Percentiles rank a stretch among this genome's conserved stretches.
Conservation (phyloP, 345 rosid species). For the Populus euphratica region DNA sequence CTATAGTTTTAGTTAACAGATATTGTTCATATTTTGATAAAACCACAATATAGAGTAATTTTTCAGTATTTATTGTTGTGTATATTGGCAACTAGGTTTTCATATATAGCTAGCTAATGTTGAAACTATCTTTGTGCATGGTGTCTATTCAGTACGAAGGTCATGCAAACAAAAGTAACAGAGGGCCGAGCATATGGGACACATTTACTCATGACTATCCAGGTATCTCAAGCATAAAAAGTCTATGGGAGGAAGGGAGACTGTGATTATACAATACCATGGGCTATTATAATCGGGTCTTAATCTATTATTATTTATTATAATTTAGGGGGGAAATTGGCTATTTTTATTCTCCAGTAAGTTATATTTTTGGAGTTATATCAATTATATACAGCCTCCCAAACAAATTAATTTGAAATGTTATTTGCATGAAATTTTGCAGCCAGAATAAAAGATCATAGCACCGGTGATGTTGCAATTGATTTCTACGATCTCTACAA, state of each 20-base stretch:
- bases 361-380: too few species aligned
- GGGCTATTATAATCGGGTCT: not conserved
- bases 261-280: not conserved
- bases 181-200: constrained; percentile 13
- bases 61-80: too few species aligned
- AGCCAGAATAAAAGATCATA: constrained; percentile 35
- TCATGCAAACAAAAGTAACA: constrained; percentile 29
- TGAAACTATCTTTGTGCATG: not conserved
- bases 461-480: constrained; percentile 41
- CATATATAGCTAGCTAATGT: not conserved
- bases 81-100: not conserved
- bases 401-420: too few species aligned
- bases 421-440: constrained; percentile 9
- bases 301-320: too few species aligned
- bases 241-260: not conserved
- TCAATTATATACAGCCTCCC: too few species aligned
- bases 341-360: too few species aligned
- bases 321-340: too few species aligned
- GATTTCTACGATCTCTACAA: constrained; percentile 48
- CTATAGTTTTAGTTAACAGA: too few species aligned
- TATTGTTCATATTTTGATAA: too few species aligned
- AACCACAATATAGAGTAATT: too few species aligned
- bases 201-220: constrained; percentile 31
- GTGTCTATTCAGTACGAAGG: constrained; percentile 34
- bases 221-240: constrained; percentile 9